phyloP scores from a whole-genome alignment of 257 asterid genomes.

The Paulownia fortunei region DNA sequence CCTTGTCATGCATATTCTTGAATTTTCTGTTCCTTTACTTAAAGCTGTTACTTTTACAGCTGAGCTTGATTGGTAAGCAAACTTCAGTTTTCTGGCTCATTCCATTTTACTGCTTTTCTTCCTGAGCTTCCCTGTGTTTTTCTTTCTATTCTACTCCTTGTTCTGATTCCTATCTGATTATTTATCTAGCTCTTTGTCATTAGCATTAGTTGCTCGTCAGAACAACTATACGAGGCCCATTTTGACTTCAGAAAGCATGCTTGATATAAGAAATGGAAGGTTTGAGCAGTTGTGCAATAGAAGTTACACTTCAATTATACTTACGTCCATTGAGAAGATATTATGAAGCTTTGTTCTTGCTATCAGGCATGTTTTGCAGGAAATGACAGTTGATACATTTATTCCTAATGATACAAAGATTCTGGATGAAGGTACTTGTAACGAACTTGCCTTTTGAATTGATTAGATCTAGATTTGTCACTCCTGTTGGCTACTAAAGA shows the following conservation, averaged over 20 bases:
- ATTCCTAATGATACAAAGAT: slow-evolving; percentile 92
- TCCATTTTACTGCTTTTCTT: slow-evolving; percentile 23
- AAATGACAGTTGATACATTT: slow-evolving; percentile 92
- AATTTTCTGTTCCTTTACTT: slow-evolving; percentile 67
- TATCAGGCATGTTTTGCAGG: slow-evolving; percentile 94
- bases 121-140: slow-evolving; percentile 22
- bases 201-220: slow-evolving; percentile 95
- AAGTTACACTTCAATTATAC: slow-evolving; percentile 22
- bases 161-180: slow-evolving; percentile 40
- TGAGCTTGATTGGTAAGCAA: slow-evolving; percentile 93
- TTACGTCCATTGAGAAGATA: slow-evolving; percentile 24
- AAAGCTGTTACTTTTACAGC: slow-evolving; percentile 81
- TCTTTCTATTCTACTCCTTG: slow-evolving; percentile 23
- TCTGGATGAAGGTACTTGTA: slow-evolving; percentile 68
- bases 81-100: slow-evolving; percentile 28
- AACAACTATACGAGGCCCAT: slow-evolving; percentile 93
- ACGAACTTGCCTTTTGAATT: slow-evolving; percentile 26
- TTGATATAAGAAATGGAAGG: slow-evolving; percentile 94
- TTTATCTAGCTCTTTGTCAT: slow-evolving; percentile 63
- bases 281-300: slow-evolving; percentile 45
- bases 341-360: slow-evolving; percentile 27
- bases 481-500: slow-evolving; percentile 29
- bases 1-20: slow-evolving; percentile 79
- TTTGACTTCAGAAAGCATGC: slow-evolving; percentile 79
- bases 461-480: slow-evolving; percentile 23